phyloP scores from a whole-genome alignment of 176 grass and related monocot species.

The Zoysia japonica region DNA sequence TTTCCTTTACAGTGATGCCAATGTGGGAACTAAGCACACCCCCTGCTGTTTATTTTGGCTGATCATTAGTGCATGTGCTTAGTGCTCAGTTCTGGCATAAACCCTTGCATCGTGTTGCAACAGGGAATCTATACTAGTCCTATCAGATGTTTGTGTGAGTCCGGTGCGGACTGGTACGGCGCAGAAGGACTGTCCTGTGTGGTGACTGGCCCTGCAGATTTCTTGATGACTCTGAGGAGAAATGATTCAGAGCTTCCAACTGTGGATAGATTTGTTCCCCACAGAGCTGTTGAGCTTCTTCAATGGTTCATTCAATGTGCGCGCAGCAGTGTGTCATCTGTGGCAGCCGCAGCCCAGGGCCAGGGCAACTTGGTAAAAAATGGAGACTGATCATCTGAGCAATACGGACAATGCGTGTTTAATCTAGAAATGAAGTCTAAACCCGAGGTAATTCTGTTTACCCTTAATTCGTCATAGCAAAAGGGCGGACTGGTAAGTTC shows the following conservation, averaged over 20 bases:
- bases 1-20: conserved; percentile 40
- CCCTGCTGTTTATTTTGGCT: conserved; percentile 16
- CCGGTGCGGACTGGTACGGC: conserved; percentile 3
- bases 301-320: conserved; percentile 41
- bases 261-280: conserved; percentile 48
- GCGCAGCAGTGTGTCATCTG: not conserved
- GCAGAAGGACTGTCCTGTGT: conserved; percentile 34
- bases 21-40: not conserved
- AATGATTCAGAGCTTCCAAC: conserved; percentile 38
- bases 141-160: conserved; percentile 29
- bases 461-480: no score
- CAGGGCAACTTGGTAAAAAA: conserved; percentile 44
- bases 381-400: not conserved
- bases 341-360: not conserved
- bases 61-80: conserved; percentile 11
- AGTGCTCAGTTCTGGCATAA: not conserved
- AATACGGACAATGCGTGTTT: no score
- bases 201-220: conserved; percentile 45
- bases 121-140: conserved; percentile 31
- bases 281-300: conserved; percentile 43
- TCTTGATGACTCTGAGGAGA: conserved; percentile 44
- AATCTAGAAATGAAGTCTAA: no score
- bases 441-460: no score
- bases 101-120: conserved; percentile 34
- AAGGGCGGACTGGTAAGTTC: no score